Evolutionary conservation across 495 filamentous ascomycete species (phyloP).

Genomic region (Emericellopsis terricola): DNA sequence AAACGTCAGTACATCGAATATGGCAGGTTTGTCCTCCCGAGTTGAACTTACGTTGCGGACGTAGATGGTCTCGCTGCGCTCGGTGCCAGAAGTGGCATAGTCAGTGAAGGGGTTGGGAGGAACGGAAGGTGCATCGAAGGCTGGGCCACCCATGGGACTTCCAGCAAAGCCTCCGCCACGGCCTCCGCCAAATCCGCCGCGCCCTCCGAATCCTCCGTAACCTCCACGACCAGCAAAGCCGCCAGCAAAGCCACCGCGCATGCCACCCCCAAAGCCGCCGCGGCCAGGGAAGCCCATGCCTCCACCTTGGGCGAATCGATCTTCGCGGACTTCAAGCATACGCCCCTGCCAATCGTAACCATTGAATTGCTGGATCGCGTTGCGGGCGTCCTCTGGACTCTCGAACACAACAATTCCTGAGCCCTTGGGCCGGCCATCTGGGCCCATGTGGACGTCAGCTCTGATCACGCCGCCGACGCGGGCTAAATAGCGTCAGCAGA

Average conservation of each 20-base stretch:
- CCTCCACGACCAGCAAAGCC: no score
- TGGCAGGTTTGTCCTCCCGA: no score
- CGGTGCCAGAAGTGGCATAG: constrained; percentile 72
- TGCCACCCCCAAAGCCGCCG: constrained; percentile 33
- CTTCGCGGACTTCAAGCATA: constrained; percentile 83
- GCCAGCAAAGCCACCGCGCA: constrained; percentile 36
- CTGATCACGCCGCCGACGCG: constrained; percentile 73
- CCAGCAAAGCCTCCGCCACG: constrained; percentile 17
- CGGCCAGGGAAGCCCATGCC: constrained; percentile 28
- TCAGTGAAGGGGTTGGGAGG: constrained; percentile 96
- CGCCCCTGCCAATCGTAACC: constrained; percentile 98
- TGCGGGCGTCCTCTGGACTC: constrained; percentile 80
- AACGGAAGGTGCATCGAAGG: constrained; percentile 25
- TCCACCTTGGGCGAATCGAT: constrained; percentile 62
- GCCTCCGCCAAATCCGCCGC: constrained; percentile 23
- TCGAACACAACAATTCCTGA: constrained; percentile 97
- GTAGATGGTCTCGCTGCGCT: constrained; percentile 70
- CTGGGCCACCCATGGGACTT: constrained; percentile 23
- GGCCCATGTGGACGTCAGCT: constrained; percentile 86
- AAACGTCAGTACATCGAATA: no score
- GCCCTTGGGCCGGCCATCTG: constrained; percentile 84
- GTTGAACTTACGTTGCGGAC: constrained; percentile 96
- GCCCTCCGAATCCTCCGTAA: constrained; percentile 37
- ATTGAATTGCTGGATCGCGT: constrained; percentile 92
- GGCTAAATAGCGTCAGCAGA: constrained; percentile 11